Conservation (phyloP, 116 monocot genomes). For the Papilionanthe hybrid region DNA sequence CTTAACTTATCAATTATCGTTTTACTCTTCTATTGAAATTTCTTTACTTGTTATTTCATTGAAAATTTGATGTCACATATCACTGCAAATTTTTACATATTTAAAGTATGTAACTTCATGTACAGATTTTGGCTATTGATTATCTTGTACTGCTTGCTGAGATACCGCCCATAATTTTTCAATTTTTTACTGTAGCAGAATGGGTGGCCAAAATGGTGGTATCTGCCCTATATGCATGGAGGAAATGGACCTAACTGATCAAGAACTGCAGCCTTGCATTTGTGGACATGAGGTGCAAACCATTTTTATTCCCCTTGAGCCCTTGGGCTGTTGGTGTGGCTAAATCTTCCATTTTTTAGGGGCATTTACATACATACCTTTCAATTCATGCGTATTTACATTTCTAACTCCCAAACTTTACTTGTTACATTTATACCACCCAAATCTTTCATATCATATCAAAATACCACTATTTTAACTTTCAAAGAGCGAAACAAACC, state of each 20-base stretch:
- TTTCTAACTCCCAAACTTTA: no score
- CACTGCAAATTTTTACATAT: no score
- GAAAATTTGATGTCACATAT: no score
- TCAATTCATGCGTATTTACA: no score
- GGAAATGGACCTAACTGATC: slow-evolving; percentile 25
- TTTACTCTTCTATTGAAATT: no score
- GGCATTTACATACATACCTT: neutral
- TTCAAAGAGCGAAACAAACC: no score
- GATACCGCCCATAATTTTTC: neutral
- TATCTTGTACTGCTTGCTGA: neutral
- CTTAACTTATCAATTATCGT: neutral
- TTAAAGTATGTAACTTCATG: neutral
- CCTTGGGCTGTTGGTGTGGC: neutral
- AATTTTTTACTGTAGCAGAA: slow-evolving; percentile 2
- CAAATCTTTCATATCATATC: no score
- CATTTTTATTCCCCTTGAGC: neutral
- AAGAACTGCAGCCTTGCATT: slow-evolving; percentile 20
- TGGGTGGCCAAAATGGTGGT: slow-evolving; percentile 6
- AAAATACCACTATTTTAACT: no score
- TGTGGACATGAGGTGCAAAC: slow-evolving; percentile 25
- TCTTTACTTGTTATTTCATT: no score
- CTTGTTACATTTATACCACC: no score
- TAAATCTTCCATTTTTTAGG: neutral
- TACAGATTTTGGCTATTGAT: neutral
- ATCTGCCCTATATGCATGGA: slow-evolving; percentile 22